Conservation (phyloP, 2,329 filamentous ascomycete genomes). For the Lachnellula willkommii region DNA sequence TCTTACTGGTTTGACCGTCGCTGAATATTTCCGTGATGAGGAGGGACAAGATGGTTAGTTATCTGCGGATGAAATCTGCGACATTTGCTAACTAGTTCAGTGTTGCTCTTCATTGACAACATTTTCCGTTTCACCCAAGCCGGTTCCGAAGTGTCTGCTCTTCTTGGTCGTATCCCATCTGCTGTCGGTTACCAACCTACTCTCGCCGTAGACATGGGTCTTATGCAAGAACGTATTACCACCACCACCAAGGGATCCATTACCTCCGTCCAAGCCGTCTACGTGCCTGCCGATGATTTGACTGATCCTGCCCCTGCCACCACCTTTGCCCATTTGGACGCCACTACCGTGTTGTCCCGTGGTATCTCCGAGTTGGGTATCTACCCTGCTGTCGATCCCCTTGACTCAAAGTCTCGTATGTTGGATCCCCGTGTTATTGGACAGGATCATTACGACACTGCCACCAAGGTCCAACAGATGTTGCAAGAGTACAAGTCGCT, state of each 20-base stretch:
- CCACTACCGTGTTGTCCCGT: conserved; percentile 99
- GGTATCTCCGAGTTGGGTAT: conserved; percentile 99
- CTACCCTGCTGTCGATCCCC: conserved; percentile 99
- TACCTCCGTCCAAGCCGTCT: conserved; percentile 99
- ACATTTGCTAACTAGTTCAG: conserved; percentile 39
- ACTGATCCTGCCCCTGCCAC: conserved; percentile 99
- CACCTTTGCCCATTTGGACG: conserved; percentile 99
- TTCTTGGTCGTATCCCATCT: conserved; percentile 99
- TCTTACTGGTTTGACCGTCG: conserved; percentile 74
- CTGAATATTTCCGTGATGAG: conserved; percentile 74
- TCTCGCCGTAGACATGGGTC: conserved; percentile 97
- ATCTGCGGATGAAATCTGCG: background rate
- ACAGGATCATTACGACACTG: conserved; percentile 94
- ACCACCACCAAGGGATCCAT: conserved; percentile 99
- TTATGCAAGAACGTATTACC: conserved; percentile 99
- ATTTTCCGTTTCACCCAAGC: conserved; percentile 99
- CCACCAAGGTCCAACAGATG: conserved; percentile 95
- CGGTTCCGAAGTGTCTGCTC: conserved; percentile 99
- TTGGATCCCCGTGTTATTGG: conserved; percentile 97
- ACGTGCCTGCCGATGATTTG: conserved; percentile 99
- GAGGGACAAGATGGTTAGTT: conserved; percentile 79
- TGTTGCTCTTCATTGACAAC: conserved; percentile 99
- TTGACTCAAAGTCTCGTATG: conserved; percentile 99
- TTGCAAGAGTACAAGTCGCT: conserved; percentile 99
- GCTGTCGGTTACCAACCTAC: conserved; percentile 99